Base-by-base conservation (phyloP, 305 asterid genomes). In the Caryopteris hybrid region DNA sequence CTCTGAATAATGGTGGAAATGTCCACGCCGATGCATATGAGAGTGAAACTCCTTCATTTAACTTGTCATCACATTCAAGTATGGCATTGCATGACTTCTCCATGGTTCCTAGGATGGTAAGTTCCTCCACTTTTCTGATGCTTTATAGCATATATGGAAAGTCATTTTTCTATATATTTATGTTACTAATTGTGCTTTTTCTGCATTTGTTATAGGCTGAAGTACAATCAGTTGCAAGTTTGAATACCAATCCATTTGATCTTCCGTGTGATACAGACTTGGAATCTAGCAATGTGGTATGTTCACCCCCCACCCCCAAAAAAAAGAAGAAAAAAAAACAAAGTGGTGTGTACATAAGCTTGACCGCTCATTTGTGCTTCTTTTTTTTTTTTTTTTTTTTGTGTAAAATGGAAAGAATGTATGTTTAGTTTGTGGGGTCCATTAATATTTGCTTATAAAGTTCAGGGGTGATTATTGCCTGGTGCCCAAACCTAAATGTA, bases 191-290 rank as follows among this genome's bases (percentile, higher is more conserved):
- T 29, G 27, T 58, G 16, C 45, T 27, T 61, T 23, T 73, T 45
- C 41, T 38, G 41, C 21, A 33, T 60, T 60, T 50, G 60, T 57
- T 51, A 50, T 80, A 90, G 97, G 84, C 74, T 48, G 86, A 83
- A 76, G 68, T 33, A 61, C 77, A 62, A 58, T 53, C 81, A 51
- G 64, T 72, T 76, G 77, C 74, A 66, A 62, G 66, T 62, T 76
- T 71, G 64, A 66, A 21, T 68, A 77, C 65, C 73, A 90, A 90
- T 76, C 97, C 97, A 69, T 90, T 90, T 81, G 92, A 88, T 81
- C 76, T 90, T 68, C 92, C 94, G 22, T 80, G 69, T 73, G 92
- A 86, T 74, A 79, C 79, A 62, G 80, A 69, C 70, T 60, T 76
- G 68, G 90, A 80, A 76, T 60, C 81, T 60, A 81, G 71, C 61